Evolutionary conservation across 2,329 filamentous ascomycete genomes (phyloP).

Genomic region (Coniochaeta sp.): DNA sequence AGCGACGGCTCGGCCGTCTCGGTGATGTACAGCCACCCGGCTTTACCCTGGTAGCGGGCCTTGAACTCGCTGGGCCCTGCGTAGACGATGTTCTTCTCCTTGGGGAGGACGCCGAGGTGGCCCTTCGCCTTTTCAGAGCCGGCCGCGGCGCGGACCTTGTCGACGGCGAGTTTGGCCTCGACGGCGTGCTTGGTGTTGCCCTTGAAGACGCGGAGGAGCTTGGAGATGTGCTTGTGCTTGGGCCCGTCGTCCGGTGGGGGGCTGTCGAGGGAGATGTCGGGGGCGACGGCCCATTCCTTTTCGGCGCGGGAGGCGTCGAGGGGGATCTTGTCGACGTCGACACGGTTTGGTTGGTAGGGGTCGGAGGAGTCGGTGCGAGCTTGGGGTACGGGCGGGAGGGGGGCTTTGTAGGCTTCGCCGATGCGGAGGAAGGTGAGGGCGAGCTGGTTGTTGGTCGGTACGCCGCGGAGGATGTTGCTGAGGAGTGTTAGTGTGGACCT

Average conservation of each 20-base stretch:
- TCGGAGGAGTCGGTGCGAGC: too few relatives aligned
- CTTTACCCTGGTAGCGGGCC: not conserved
- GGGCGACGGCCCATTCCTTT: not conserved
- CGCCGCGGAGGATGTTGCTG: conserved; percentile 1
- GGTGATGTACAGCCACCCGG: conserved; percentile 1
- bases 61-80: conserved; percentile 3
- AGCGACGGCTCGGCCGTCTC: not conserved
- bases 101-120: conserved; percentile 1
- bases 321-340: not conserved
- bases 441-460: conserved; percentile 1
- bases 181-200: not conserved
- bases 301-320: not conserved
- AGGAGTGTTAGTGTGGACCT: not conserved
- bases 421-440: conserved; percentile 2
- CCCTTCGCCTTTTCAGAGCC: conserved; percentile 1
- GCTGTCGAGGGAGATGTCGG: not conserved
- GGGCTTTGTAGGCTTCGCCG: conserved; percentile 2
- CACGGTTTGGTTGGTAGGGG: not conserved
- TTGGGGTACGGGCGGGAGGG: not conserved
- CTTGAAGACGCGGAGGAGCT: not conserved
- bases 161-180: conserved; percentile 1
- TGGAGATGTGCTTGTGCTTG: conserved; percentile 2
- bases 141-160: not conserved
- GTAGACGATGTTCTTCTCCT: conserved; percentile 3
- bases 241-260: not conserved